Conservation (phyloP, 2,329 filamentous ascomycete species). For the Penicillium sclerotigenum region DNA sequence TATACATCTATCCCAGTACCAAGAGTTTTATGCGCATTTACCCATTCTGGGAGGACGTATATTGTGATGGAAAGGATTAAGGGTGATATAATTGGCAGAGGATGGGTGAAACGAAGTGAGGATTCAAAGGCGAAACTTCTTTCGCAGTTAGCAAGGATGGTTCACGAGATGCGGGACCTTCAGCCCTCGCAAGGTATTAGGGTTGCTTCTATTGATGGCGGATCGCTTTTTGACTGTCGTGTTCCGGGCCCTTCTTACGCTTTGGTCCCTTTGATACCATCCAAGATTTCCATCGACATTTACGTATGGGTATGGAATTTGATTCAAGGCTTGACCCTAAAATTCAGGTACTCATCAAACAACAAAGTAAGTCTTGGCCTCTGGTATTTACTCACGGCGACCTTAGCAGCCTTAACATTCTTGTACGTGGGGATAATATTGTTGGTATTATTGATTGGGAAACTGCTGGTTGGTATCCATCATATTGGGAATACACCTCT, state of each 20-base stretch:
- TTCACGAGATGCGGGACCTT: conserved; percentile 33
- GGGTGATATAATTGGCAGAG: conserved; percentile 33
- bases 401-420: conserved; percentile 42
- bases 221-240: conserved; percentile 34
- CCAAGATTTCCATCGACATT: conserved; percentile 39
- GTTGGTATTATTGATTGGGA: conserved; percentile 39
- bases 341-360: conserved; percentile 35
- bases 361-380: conserved; percentile 31
- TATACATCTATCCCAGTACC: conserved; percentile 42
- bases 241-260: conserved; percentile 24
- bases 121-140: conserved; percentile 38
- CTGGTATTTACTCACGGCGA: conserved; percentile 53
- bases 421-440: conserved; percentile 39
- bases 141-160: conserved; percentile 27
- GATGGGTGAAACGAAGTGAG: conserved; percentile 31
- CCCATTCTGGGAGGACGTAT: conserved; percentile 30
- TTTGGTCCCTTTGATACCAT: conserved; percentile 34
- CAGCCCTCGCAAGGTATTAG: conserved; percentile 23
- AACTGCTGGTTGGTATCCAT: conserved; percentile 33
- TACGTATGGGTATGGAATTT: conserved; percentile 32
- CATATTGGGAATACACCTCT: conserved; percentile 35
- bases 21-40: conserved; percentile 39
- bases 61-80: conserved; percentile 43
- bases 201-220: conserved; percentile 33
- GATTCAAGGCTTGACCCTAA: conserved; percentile 24